Percentiles rank a stretch among this genome's conserved stretches.
Conservation (phyloP, 306 rosid species). For the Elaeagnus macrophylla region DNA sequence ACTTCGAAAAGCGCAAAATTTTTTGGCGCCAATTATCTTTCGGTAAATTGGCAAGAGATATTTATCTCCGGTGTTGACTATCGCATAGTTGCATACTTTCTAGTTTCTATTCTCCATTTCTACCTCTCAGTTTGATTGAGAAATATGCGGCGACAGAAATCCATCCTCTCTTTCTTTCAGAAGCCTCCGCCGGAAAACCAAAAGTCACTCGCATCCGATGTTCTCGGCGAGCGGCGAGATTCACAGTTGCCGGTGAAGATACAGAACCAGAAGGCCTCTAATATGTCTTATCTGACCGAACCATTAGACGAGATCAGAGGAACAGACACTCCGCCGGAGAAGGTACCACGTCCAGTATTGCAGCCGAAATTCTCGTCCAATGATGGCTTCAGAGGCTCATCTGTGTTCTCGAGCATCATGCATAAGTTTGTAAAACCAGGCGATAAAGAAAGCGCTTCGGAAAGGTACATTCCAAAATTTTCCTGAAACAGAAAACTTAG, state of each 20-base stretch:
- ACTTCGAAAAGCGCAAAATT: not conserved
- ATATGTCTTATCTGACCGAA: slow-evolving; percentile 17
- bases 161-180: slow-evolving; percentile 63
- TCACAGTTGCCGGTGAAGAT: slow-evolving; percentile 21
- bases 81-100: too few relatives aligned
- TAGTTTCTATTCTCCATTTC: not conserved
- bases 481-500: not conserved
- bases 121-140: not conserved
- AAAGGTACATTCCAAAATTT: slow-evolving; percentile 29
- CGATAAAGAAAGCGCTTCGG: slow-evolving; percentile 25
- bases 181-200: slow-evolving; percentile 38
- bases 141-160: slow-evolving; percentile 78
- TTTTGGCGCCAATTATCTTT: slow-evolving; percentile 26
- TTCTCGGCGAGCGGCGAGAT: slow-evolving; percentile 14
- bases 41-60: not conserved
- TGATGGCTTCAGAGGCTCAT: slow-evolving; percentile 30
- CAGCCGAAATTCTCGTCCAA: slow-evolving; percentile 24
- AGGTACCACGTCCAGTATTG: slow-evolving; percentile 63
- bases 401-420: slow-evolving; percentile 69
- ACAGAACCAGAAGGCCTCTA: slow-evolving; percentile 10
- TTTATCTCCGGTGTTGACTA: not conserved
- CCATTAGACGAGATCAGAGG: slow-evolving; percentile 47
- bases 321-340: slow-evolving; percentile 96
- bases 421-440: slow-evolving; percentile 60
- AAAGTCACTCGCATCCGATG: not conserved